Evolutionary conservation across 176 grass and related monocot species (phyloP), one percentile per base, ranked within the genome.

Genomic region (Musa acuminata): DNA sequence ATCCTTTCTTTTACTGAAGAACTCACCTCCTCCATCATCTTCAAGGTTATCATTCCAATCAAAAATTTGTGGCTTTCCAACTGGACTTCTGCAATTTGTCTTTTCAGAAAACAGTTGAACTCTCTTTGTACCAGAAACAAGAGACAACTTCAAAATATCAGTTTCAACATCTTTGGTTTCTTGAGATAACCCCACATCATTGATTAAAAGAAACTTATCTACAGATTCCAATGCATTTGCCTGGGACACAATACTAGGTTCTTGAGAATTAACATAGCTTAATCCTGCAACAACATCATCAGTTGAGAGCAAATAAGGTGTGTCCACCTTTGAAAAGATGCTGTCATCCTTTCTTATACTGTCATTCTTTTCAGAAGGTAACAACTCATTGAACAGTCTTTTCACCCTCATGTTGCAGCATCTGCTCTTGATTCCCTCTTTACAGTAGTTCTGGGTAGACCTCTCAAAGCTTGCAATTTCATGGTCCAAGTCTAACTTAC

Each of bases 241-340:
- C 72, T 84, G 86, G 72, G 86, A 89, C 49, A 19, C 72, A 77
- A 86, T 84, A 49, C 86, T 80, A 51, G 90, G 86, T 68, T 92
- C 90, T 62, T 92, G 86, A 8, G 82, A 92, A 75, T 62, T 75
- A 74, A 89, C 48, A 78, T 92, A 92, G 59, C 79, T 80, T 78
- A 92, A 86, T 48, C 79, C 79, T 82, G 68, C 54, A 69, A 52
- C 4, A 72, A 63, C 52, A 62, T 9, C 14, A 52, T 55, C 73
- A 62, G 17, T 68, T 80, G 58, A 0, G 10, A 72, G 72, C 58
- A 63, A 64, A 76, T 64, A 29, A 19, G 58, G 1, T 8, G 29
- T 21, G 74, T 22, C n/a, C 11, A 13, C 2, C 22, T 62, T 49
- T 58, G 35, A 57, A 63, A 21, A 9, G 21, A 22, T 76, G 27